Evolutionary conservation across 805 yeast species (phyloP).

Genomic region (Yarrowia porcina): DNA sequence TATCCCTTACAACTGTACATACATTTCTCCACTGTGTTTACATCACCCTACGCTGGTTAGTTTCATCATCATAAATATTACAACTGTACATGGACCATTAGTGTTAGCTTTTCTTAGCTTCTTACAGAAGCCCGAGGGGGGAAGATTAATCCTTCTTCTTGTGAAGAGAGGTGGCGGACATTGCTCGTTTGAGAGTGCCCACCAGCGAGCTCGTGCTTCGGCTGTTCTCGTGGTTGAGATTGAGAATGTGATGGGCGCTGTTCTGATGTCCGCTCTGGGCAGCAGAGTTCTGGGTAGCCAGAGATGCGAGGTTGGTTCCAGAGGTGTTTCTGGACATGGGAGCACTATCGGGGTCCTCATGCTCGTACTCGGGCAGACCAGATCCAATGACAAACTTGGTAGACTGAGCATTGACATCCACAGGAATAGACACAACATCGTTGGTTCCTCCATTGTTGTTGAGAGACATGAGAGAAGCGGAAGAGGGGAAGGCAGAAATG

Average conservation of each 20-base stretch:
- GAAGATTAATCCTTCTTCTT: neutral
- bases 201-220: slow-evolving; percentile 19
- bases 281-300: slow-evolving; percentile 15
- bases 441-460: neutral
- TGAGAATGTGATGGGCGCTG: slow-evolving; percentile 11
- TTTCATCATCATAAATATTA: neutral
- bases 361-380: slow-evolving; percentile 24
- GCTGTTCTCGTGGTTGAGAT: slow-evolving; percentile 22
- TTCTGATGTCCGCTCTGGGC: slow-evolving; percentile 3
- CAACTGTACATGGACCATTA: slow-evolving; percentile 4
- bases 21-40: too few relatives aligned
- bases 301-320: slow-evolving; percentile 15
- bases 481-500: slow-evolving; percentile 20
- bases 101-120: slow-evolving; percentile 24
- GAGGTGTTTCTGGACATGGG: slow-evolving; percentile 23
- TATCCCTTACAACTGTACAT: too few relatives aligned
- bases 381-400: slow-evolving; percentile 23
- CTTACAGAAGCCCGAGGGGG: neutral
- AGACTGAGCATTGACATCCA: slow-evolving; percentile 20
- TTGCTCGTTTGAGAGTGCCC: slow-evolving; percentile 19
- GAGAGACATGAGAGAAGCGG: slow-evolving; percentile 14
- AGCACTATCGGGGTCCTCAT: slow-evolving; percentile 14
- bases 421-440: slow-evolving; percentile 6
- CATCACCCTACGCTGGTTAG: too few relatives aligned
- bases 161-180: slow-evolving; percentile 10